Evolutionary conservation across 257 asterid species (phyloP).

Genomic region (Rauvolfia tetraphylla): DNA sequence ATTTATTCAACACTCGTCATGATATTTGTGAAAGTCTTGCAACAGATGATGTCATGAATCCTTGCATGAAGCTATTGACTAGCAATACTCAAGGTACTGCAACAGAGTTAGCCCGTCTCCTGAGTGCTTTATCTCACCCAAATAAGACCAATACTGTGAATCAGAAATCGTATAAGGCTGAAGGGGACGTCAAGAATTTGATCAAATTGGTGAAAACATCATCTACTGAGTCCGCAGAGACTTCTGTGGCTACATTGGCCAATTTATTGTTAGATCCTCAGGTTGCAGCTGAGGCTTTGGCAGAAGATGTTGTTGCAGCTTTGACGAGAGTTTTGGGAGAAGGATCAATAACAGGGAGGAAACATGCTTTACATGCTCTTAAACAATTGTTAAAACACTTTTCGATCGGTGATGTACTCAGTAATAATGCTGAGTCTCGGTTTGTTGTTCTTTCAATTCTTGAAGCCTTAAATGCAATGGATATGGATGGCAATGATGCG

Average conservation of each 20-base stretch:
- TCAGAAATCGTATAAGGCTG: constrained; percentile 56
- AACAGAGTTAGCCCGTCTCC: constrained; percentile 71
- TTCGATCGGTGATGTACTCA: constrained; percentile 64
- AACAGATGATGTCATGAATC: constrained; percentile 61
- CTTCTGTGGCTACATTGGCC: constrained; percentile 77
- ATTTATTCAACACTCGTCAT: constrained; percentile 53
- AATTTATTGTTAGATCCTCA: constrained; percentile 63
- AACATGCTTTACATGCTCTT: constrained; percentile 71
- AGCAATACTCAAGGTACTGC: constrained; percentile 60
- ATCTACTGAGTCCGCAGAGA: constrained; percentile 69
- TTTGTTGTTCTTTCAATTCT: constrained; percentile 58
- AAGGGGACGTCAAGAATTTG: constrained; percentile 63
- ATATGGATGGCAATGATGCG: constrained; percentile 50
- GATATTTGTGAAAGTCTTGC: constrained; percentile 71
- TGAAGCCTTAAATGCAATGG: constrained; percentile 66
- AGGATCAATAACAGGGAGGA: constrained; percentile 71
- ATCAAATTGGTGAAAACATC: constrained; percentile 71
- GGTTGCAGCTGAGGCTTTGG: constrained; percentile 74
- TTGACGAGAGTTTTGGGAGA: constrained; percentile 65
- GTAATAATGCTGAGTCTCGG: constrained; percentile 56
- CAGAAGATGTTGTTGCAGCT: constrained; percentile 79
- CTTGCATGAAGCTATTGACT: constrained; percentile 59
- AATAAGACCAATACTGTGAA: constrained; percentile 37
- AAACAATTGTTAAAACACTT: constrained; percentile 68
- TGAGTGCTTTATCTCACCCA: constrained; percentile 67